Conservation (phyloP, 495 filamentous ascomycete species). For the Penicillium odoratum region DNA sequence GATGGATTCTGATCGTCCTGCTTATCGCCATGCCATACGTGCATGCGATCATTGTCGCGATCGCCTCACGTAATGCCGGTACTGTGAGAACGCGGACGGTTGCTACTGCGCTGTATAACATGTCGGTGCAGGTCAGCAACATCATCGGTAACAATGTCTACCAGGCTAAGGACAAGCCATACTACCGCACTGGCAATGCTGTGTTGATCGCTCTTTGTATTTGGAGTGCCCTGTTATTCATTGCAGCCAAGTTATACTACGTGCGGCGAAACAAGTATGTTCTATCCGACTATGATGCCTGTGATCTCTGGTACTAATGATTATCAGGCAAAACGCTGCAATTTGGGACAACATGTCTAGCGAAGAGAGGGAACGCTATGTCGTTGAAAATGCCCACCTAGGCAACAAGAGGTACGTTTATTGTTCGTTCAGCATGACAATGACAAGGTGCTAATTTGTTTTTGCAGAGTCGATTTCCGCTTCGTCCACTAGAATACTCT, state of each 20-base stretch:
- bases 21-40: conserved; percentile 61
- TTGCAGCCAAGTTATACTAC: conserved; percentile 63
- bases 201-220: conserved; percentile 57
- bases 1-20: conserved; percentile 52
- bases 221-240: conserved; percentile 56
- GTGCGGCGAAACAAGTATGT: conserved; percentile 57
- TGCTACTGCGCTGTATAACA: conserved; percentile 67
- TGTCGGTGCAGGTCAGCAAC: conserved; percentile 66
- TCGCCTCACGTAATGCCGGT: conserved; percentile 67
- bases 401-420: conserved; percentile 65
- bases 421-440: no score
- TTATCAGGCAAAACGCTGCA: conserved; percentile 37
- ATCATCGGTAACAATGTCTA: conserved; percentile 68
- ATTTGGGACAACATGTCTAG: conserved; percentile 61
- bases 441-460: conserved; percentile 4
- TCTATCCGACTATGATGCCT: neutral
- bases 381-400: conserved; percentile 61
- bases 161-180: conserved; percentile 61
- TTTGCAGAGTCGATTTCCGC: conserved; percentile 51
- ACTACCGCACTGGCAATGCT: conserved; percentile 66
- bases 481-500: conserved; percentile 45
- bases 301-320: neutral
- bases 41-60: conserved; percentile 67
- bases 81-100: conserved; percentile 67
- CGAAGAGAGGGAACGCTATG: conserved; percentile 61